Evolutionary conservation across 2,329 filamentous ascomycete genomes (phyloP), one percentile per base, ranked within the genome.

Genomic region (Aspergillus versicolor): DNA sequence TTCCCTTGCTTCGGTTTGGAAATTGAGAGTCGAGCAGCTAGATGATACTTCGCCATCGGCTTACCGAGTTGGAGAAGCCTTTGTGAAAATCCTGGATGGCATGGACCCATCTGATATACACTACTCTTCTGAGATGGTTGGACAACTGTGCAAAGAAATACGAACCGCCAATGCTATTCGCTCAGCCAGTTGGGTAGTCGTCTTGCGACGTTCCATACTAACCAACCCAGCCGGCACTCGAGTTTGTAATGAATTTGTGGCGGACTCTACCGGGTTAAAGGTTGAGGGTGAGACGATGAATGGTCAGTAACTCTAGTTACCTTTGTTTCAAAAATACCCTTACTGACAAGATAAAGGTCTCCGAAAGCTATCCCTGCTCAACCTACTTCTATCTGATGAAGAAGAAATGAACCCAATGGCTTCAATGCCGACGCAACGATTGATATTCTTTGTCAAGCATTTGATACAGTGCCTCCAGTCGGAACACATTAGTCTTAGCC

Each of bases 381-480:
- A 87, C 63, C 71, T 79, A 27, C 73, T 87, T 4, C 63, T 86
- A 8, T 68, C 76, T 22, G 76, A 74, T 3, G 76, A 74, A 4
- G 79, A 82, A 56, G 77, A 83, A 56, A 76, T 80, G 37, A 74
- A 75, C 7, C 75, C 82, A 19, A 70, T 77, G 4, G 71, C 78
- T 6, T 78, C 71, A 22, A 79, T 84, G 55, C 77, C 77, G 21
- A 75, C 73, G 53, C 84, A 92, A 66, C 84, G 92, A 22, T 75
- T 94, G 3, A 85, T 96, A 0, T 94, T 96, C 74, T 86, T 93
- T 8, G 85, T 93, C 42, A 90, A 89, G 68, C 88, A 92, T 61
- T 81, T 96, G 7, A 82, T 89, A 0, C 82, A 85, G 8, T 92
- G 89, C 84, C 76, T 92, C 0, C 82, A 87, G 13, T 79, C 86